Conservation (phyloP, 2,329 filamentous ascomycete genomes). For the Setomelanomma holmii region DNA sequence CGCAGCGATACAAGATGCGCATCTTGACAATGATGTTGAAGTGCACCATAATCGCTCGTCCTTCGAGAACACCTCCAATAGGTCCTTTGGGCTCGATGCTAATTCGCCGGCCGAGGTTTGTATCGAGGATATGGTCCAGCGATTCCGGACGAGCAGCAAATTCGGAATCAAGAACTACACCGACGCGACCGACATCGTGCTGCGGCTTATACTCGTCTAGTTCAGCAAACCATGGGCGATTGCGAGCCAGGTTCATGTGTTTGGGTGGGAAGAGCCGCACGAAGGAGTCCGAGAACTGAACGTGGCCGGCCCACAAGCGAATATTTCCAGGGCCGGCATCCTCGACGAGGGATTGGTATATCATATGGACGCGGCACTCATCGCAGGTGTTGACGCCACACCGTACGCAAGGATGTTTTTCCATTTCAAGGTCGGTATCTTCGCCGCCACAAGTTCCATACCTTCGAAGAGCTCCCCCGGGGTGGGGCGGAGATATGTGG, state of each 20-base stretch:
- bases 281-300: too few species aligned
- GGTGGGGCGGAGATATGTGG: conserved; percentile 5
- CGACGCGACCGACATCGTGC: not conserved
- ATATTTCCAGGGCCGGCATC: too few species aligned
- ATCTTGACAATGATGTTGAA: not conserved
- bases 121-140: not conserved
- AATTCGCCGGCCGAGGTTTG: not conserved
- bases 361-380: conserved; percentile 37
- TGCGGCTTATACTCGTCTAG: not conserved
- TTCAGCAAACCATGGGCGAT: not conserved
- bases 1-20: not conserved
- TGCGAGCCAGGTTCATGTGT: not conserved
- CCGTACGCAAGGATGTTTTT: conserved; percentile 23
- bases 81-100: not conserved
- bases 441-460: not conserved
- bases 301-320: too few species aligned
- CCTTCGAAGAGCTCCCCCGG: conserved; percentile 7
- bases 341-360: too few species aligned
- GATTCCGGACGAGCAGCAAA: not conserved
- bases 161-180: not conserved
- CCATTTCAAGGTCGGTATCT: conserved; percentile 3
- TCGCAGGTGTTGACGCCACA: conserved; percentile 35
- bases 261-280: not conserved
- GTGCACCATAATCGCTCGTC: not conserved
- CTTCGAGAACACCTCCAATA: not conserved